Base-by-base conservation (phyloP, 2,329 filamentous ascomycete species). In the Penicillium janthinellum region DNA sequence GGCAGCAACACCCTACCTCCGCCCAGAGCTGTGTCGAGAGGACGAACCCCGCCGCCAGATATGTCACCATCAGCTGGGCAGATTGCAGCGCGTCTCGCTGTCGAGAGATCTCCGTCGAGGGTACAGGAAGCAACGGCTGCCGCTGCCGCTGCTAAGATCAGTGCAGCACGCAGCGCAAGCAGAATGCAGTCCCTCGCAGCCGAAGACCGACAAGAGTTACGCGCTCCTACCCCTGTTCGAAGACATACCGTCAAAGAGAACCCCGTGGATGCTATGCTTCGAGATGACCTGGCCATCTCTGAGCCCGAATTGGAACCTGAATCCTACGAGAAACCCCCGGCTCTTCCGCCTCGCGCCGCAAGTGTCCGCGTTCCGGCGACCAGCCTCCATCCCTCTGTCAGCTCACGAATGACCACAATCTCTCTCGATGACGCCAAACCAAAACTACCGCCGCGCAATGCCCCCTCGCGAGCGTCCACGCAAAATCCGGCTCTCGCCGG, bases 81-180 rank as follows among this genome's bases (percentile, higher is more conserved):
- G 39, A 70, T 77, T 49, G 75, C 76, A 47, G 73, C 75, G 20
- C 70, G 72, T 48, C 64, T 76, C 25, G 74, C 76, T 34, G 72
- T 70, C 5, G 68, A 67, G 58, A 71, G 67, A 59, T 73, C 72
- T 35, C 64, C 68, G 15, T 59, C 57, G 11, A 65, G 66, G 34
- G 62, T 60, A 31, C 56, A 54, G 50, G 67, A 67, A 41, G 47
- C 58, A 45, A 14, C 58, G 12, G 39, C 59, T 41, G 48, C 56
- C 34, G 14, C 22, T 20, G 57, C 58, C 50, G 61, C 62, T 5
- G 61, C 65, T 34, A 63, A 57, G 41, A 54, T 65, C 39, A 61
- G 59, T 37, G 60, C 66, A 58, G 54, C 60, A 15, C 64, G 65
- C 44, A 68, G 60, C 49, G 63, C 63, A 20, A 67, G 61, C 48